A percentile compares a stretch with the other conserved stretches of the same genome.
phyloP scores from a whole-genome alignment of 1,284 basidiomycete genomes.

The Sporisorium graminicola region DNA sequence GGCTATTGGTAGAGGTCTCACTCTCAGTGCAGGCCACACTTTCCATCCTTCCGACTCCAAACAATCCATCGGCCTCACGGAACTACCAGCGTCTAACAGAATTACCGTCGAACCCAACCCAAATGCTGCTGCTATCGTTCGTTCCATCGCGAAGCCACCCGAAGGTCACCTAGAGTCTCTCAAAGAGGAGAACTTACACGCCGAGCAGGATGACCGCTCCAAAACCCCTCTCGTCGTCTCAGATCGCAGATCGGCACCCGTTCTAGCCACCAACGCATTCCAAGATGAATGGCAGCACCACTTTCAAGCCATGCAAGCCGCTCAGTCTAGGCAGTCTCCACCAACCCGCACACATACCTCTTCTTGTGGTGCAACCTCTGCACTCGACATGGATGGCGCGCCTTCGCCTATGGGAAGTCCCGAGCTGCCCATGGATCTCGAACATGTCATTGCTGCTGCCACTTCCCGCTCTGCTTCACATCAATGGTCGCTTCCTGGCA shows the following conservation, averaged over 20 bases:
- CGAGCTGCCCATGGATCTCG: constrained; percentile 32
- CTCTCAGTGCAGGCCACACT: constrained; percentile 10
- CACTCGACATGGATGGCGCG: constrained; percentile 28
- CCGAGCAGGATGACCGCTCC: neutral
- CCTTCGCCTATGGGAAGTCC: constrained; percentile 50
- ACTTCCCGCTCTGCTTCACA: constrained; percentile 7
- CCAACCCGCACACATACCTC: neutral
- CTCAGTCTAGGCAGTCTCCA: neutral
- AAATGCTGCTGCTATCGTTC: constrained; percentile 35
- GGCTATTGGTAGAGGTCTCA: constrained; percentile 54
- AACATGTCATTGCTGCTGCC: constrained; percentile 32
- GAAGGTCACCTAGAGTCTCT: constrained; percentile 35
- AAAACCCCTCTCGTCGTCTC: neutral
- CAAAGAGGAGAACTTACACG: constrained; percentile 24
- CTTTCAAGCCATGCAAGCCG: constrained; percentile 3
- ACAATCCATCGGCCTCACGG: neutral
- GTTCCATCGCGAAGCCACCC: constrained; percentile 43
- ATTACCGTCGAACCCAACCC: constrained; percentile 33
- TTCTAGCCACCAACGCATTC: neutral
- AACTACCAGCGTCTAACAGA: constrained; percentile 22
- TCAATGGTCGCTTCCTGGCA: constrained; percentile 6
- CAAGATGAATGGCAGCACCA: constrained; percentile 17
- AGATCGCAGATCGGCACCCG: neutral
- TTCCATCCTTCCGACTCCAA: neutral
- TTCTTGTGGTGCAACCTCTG: neutral